Evolutionary conservation across 129 eudicot genomes (phyloP), one percentile per base, ranked within the genome.

Genomic region (Helichrysum umbraculigerum): DNA sequence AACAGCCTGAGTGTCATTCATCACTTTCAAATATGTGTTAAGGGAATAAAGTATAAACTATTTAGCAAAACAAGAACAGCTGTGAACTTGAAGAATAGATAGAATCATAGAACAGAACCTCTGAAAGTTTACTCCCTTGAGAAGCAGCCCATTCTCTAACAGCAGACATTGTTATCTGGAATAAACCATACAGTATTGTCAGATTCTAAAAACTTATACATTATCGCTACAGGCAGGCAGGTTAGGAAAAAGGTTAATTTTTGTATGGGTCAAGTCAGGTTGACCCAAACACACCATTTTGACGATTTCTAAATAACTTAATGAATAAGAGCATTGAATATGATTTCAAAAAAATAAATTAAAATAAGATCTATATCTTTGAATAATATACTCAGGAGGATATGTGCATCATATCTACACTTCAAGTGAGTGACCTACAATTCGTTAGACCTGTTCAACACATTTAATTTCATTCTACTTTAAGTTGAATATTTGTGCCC

Each of bases 91-190:
- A 7, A 62, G 34, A 16, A 66, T 64, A 62, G 20, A 54, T 25
- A 25, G 28, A 25, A 25, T 25, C 35, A n/a, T n/a, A 61, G 71
- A 63, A 75, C 10, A 5, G 21, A 66, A 93, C 98, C 97, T 94
- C 93, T 50, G 91, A 86, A 75, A 94, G 96, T 84, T 91, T 89
- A 69, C 86, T 82, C 82, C 86, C 88, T 82, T 90, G 97, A 74
- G 88, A 87, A 78, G 91, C 91, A 72, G 91, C 91, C 91, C 91
- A 87, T 65, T 87, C 91, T 77, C 91, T 79, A 73, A 87, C 91
- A 1, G 91, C 91, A 4, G 91, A 87, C 88, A 87, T 87, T 22
- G 91, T 87, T 71, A 87, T 87, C 88, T 87, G 78, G 41, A 75
- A 42, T 66, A 52, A 60, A 79, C 52, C 75, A 68, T 32, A 12